These are phyloP conservation scores for Quercus tomentella DNA, from an alignment of 331 rosid species.

Conservation along the genomic window DNA sequence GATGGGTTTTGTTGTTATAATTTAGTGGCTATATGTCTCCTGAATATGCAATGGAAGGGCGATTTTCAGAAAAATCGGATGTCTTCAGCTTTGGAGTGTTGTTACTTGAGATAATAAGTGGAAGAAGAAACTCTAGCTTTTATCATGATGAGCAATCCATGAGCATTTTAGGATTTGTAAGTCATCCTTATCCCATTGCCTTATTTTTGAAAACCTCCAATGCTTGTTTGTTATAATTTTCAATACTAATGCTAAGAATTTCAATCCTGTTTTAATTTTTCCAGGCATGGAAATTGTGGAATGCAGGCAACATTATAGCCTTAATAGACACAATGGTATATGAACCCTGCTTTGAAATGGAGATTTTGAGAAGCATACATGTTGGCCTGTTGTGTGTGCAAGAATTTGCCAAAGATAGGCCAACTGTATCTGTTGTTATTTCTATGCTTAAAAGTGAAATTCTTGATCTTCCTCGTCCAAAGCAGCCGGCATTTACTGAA, in stretches of 20 bases:
- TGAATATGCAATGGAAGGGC: slow-evolving; percentile 62
- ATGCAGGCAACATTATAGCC: slow-evolving; percentile 8
- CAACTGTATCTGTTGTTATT: neutral
- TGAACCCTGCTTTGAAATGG: neutral
- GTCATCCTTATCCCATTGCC: neutral
- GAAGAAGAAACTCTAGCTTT: slow-evolving; percentile 30
- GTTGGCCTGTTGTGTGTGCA: slow-evolving; percentile 35
- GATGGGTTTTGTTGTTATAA: neutral
- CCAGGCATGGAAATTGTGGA: slow-evolving; percentile 36
- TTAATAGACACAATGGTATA: slow-evolving; percentile 11
- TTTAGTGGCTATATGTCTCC: slow-evolving; percentile 63
- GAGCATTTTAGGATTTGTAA: slow-evolving; percentile 39
- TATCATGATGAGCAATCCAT: slow-evolving; percentile 10
- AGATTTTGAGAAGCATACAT: slow-evolving; percentile 28
- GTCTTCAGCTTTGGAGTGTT: slow-evolving; percentile 64
- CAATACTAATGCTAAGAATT: neutral
- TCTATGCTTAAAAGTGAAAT: slow-evolving; percentile 43
- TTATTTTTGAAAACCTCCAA: neutral
- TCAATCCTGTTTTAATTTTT: neutral
- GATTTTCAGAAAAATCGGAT: slow-evolving; percentile 56
- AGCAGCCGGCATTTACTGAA: slow-evolving; percentile 17
- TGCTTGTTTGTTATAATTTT: neutral
- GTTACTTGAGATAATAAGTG: slow-evolving; percentile 47
- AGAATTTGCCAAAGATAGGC: slow-evolving; percentile 24
- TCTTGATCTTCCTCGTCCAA: slow-evolving; percentile 21